A percentile compares a stretch with the other conserved stretches of the same genome.
These are phyloP conservation scores for Acanthamoeba rhysodes DNA, from an alignment of 208 protist genomes.

Conservation along the genomic window DNA sequence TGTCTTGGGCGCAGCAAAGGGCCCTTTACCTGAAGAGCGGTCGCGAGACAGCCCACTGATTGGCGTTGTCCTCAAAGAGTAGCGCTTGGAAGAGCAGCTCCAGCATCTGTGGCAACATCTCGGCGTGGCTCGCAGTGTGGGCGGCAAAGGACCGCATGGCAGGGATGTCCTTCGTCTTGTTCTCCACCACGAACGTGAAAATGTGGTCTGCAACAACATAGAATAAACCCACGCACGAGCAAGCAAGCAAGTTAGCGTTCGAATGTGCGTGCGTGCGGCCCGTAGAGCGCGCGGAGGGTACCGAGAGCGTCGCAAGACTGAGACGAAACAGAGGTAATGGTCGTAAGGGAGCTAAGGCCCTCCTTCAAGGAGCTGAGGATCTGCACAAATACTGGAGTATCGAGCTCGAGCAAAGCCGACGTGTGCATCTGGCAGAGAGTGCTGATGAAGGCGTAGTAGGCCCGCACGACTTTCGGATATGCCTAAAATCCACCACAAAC, in stretches of 20 bases:
- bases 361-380: conserved; percentile 80
- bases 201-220: conserved; percentile 48
- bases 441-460: conserved; percentile 86
- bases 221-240: not conserved
- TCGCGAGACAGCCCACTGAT: conserved; percentile 85
- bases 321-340: not conserved
- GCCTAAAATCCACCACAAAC: conserved; percentile 19
- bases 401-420: conserved; percentile 79
- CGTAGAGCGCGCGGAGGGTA: not conserved
- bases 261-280: not conserved
- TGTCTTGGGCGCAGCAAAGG: no score
- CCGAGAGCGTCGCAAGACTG: conserved; percentile 39
- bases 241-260: conserved; percentile 53
- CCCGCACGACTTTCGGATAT: conserved; percentile 84
- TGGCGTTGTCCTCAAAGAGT: conserved; percentile 85
- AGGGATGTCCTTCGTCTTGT: conserved; percentile 48
- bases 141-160: conserved; percentile 36
- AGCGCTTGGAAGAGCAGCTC: conserved; percentile 82
- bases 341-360: conserved; percentile 79
- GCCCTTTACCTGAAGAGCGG: conserved; percentile 79
- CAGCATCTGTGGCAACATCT: conserved; percentile 80
- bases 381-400: conserved; percentile 83
- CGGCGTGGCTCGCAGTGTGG: conserved; percentile 75
- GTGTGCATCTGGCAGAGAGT: conserved; percentile 85
- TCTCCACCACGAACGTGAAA: conserved; percentile 68